Base-by-base conservation (phyloP, 306 rosid species). In the Glycine soja region DNA sequence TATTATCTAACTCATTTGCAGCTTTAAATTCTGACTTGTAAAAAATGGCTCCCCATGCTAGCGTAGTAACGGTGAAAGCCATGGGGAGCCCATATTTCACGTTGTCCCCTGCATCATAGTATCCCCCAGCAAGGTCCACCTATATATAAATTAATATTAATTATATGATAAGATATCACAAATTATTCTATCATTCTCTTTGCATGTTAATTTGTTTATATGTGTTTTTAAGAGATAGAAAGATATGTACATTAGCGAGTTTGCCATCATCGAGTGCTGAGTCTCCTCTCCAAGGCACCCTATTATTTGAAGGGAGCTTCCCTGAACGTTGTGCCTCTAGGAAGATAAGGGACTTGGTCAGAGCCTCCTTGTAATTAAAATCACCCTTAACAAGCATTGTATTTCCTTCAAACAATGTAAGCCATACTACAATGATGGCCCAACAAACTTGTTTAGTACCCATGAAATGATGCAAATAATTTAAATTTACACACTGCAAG, bases 91-190 rank as follows among this genome's bases (percentile, higher is more conserved):
- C 99, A 69, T 90, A 95, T 59, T 95, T 95, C 24, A 95, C 98
- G 36, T 95, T 95, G 78, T 95, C 99, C n/a, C 99, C 99, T 10
- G 99, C 99, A 80, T 95, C 99, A 79, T 93, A 95, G 73, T 95
- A 93, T 82, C 99, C 99, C 3, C 98, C 99, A 10, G n/a, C 48
- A 56, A 95, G 94, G 79, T 95, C 98, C 79, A 89, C 85, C 98
- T 94, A 69, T 42, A 38, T 38, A 36, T 36, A 36, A 2, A 24
- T 24, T 24, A 24, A 19, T 19, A 19, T 19, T 24, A 24, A 19
- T 19, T 14, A 62, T 62, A 7, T 12, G 2, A 40, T 30, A 45
- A 8, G 43, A 66, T 0, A 59, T 34, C 14, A 18, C 7, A 36
- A 48, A 24, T 24, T 24, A 74, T 36, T 12, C 68, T 30, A 24